Evolutionary conservation across 106 monocot species (phyloP), one percentile per base, ranked within the genome.

Genomic region (Allium sativum): DNA sequence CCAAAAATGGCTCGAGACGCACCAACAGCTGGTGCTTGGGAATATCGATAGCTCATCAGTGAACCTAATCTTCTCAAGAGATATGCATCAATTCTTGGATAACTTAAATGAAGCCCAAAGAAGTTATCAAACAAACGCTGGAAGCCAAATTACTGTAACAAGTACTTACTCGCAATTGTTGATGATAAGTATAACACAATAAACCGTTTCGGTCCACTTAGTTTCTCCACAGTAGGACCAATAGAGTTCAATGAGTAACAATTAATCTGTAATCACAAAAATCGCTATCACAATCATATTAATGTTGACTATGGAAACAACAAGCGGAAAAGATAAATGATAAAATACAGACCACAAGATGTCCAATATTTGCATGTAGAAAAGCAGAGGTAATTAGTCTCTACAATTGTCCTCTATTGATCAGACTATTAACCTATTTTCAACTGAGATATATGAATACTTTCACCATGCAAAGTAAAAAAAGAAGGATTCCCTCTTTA

Each of bases 1-100:
- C 94, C 94, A 81, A 86, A 95, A 22, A 95, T 86, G 47, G 94
- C 89, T 41, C 90, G 90, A 9, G 94, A 95, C 68, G 94, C 83
- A 66, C 94, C 94, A 72, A 90, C 86, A 60, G 94, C 69, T 65
- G 90, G 84, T 22, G 77, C 79, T 55, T 64, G 71, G 53, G 81
- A 81, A 59, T 81, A 95, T 5, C 47, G 46, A 52, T 81, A 95
- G 76, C 94, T 95, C 86, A 84, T 79, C 60, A 81, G 9, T n/a
- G 90, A 81, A 79, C 90, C 94, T 95, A 74, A 44, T 68, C 58
- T 58, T 65, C 65, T 68, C 64, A 62, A 60, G 73, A 65, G 70
- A 44, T 19, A 51, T 42, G 10, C 17, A 54, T 59, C 55, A 73
- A 14, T 7, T 16, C 40, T 10, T 54, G 17, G 60, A 51, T 21